Conservation (phyloP, 2,329 filamentous ascomycete genomes). For the Sarocladium brachiariae region DNA sequence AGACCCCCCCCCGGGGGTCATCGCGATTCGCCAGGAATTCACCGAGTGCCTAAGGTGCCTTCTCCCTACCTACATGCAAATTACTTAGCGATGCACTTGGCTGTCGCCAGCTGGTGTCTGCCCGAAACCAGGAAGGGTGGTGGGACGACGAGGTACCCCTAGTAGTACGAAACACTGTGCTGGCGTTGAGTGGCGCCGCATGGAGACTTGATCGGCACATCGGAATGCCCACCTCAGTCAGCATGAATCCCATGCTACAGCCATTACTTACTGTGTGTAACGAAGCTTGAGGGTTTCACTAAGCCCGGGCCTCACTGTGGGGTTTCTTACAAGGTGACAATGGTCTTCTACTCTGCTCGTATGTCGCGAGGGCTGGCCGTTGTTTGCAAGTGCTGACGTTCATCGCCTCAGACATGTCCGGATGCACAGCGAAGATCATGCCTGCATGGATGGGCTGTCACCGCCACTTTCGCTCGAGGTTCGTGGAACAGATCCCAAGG, state of each 20-base stretch:
- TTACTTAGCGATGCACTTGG: too few relatives aligned
- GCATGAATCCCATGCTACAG: slow-evolving; percentile 6
- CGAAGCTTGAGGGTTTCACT: background rate
- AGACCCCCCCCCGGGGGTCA: too few relatives aligned
- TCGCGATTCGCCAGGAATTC: slow-evolving; percentile 7
- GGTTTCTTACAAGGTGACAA: background rate
- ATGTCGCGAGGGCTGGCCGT: too few relatives aligned
- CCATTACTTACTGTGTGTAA: too few relatives aligned
- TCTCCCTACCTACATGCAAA: too few relatives aligned
- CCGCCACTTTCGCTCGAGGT: background rate
- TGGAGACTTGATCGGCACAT: slow-evolving; percentile 8
- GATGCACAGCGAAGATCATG: slow-evolving; percentile 7
- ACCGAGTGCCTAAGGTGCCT: too few relatives aligned
- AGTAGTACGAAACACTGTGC: slow-evolving; percentile 3
- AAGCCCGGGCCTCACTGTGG: background rate
- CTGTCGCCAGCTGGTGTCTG: background rate
- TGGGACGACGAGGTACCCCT: slow-evolving; percentile 6
- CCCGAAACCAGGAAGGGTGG: background rate
- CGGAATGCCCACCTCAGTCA: slow-evolving; percentile 7
- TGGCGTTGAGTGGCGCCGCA: background rate
- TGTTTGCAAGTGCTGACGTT: too few relatives aligned
- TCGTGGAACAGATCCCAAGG: background rate
- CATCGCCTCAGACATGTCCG: too few relatives aligned
- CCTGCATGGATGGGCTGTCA: slow-evolving; percentile 1
- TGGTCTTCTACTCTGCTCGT: background rate